phyloP scores from a whole-genome alignment of 139 green algal genomes.

The Helicosporidium sp. region DNA sequence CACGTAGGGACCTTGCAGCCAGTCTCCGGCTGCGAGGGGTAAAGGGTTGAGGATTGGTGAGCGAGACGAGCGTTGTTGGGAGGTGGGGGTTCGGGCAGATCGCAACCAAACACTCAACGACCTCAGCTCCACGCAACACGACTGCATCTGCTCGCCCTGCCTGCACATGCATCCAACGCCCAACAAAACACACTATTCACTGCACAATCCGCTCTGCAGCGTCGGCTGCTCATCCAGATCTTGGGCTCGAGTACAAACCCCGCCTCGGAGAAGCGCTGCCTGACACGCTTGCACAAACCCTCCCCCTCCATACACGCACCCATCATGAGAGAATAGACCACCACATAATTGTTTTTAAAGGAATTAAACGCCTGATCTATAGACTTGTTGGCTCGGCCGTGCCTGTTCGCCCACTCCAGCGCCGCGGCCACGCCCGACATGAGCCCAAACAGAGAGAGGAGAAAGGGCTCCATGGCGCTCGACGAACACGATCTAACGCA shows the following conservation, averaged over 20 bases:
- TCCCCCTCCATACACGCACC: slow-evolving; percentile 22
- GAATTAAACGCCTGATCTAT: slow-evolving; percentile 26
- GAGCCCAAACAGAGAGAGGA: slow-evolving; percentile 19
- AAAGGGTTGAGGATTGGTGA: neutral
- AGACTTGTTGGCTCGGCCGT: neutral
- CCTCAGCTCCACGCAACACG: too few relatives aligned
- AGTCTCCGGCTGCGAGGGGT: slow-evolving; percentile 66
- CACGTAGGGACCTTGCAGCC: slow-evolving; percentile 94
- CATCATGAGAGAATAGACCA: slow-evolving; percentile 93
- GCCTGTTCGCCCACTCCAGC: slow-evolving; percentile 23
- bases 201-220: too few relatives aligned
- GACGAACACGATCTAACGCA: too few relatives aligned
- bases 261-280: too few relatives aligned
- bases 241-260: too few relatives aligned
- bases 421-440: slow-evolving; percentile 16
- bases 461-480: slow-evolving; percentile 29
- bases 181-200: neutral
- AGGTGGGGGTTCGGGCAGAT: neutral
- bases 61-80: neutral
- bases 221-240: too few relatives aligned
- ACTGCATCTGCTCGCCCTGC: too few relatives aligned
- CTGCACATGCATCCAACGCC: neutral
- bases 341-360: slow-evolving; percentile 84
- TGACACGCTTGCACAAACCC: too few relatives aligned
- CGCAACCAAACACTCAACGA: too few relatives aligned